Evolutionary conservation across 441 rosid species (phyloP).

Genomic region (Populus trichocarpa): DNA sequence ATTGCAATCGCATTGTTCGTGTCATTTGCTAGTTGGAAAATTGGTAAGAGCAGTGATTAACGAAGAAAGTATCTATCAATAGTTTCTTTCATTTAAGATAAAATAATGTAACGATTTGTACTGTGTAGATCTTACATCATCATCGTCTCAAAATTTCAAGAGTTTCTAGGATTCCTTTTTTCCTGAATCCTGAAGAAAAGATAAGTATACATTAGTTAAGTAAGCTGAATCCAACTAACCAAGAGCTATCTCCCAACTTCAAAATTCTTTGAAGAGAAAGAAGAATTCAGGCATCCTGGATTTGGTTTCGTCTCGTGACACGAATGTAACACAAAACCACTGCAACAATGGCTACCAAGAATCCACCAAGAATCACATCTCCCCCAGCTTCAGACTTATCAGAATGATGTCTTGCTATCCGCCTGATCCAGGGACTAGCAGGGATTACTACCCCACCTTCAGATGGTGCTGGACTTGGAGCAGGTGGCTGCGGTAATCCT

Average conservation of each 20-base stretch:
- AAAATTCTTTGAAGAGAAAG: not conserved
- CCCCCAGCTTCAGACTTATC: slow-evolving; percentile 19
- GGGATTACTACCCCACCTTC: not conserved
- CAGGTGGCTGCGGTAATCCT: slow-evolving; percentile 1
- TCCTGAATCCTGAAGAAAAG: not conserved
- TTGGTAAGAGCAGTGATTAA: not conserved
- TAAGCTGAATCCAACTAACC: not conserved
- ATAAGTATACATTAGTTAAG: not conserved
- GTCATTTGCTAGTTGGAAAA: not conserved
- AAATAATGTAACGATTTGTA: not conserved
- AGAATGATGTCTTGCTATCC: slow-evolving; percentile 21
- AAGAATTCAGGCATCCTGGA: slow-evolving; percentile 2
- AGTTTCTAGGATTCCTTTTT: not conserved
- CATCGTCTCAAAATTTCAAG: not conserved
- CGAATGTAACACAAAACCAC: slow-evolving; percentile 33
- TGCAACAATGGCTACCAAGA: slow-evolving; percentile 22
- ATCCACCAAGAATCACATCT: slow-evolving; percentile 38
- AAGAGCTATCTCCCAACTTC: not conserved
- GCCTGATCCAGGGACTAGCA: slow-evolving; percentile 13
- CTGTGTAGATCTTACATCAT: not conserved
- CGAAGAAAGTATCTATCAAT: not conserved
- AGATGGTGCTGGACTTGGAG: slow-evolving; percentile 23
- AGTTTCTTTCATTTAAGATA: not conserved
- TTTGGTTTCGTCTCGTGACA: slow-evolving; percentile 20
- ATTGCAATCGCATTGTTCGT: not conserved